These are phyloP conservation scores for Trichophyton simii DNA, from an alignment of 2,329 filamentous ascomycete genomes.

Conservation along the genomic window DNA sequence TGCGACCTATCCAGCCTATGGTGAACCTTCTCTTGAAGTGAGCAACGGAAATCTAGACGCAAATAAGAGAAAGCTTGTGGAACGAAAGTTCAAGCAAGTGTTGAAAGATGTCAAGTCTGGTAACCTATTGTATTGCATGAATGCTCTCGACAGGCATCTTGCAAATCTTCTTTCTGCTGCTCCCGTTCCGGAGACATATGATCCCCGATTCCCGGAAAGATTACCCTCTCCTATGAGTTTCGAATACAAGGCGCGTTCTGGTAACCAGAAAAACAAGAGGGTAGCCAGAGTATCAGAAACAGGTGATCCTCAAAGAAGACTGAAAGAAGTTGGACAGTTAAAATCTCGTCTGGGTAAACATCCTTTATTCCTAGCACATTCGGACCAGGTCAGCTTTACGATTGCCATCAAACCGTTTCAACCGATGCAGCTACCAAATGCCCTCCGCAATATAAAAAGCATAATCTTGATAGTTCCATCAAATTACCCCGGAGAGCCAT, in stretches of 20 bases:
- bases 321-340: slow-evolving; percentile 11
- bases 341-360: slow-evolving; percentile 53
- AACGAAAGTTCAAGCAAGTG: slow-evolving; percentile 58
- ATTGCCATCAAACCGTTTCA: slow-evolving; percentile 57
- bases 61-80: slow-evolving; percentile 64
- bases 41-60: slow-evolving; percentile 57
- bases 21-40: slow-evolving; percentile 48
- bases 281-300: slow-evolving; percentile 14
- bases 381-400: slow-evolving; percentile 58
- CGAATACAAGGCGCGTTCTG: slow-evolving; percentile 22
- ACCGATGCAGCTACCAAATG: slow-evolving; percentile 46
- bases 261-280: slow-evolving; percentile 23
- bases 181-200: slow-evolving; percentile 38
- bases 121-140: slow-evolving; percentile 54
- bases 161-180: slow-evolving; percentile 30
- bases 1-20: slow-evolving; percentile 44
- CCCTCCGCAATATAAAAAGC: slow-evolving; percentile 50
- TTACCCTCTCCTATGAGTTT: not conserved
- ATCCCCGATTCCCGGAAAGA: not conserved
- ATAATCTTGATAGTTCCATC: slow-evolving; percentile 57
- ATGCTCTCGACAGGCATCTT: slow-evolving; percentile 58
- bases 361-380: slow-evolving; percentile 53
- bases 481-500: slow-evolving; percentile 58
- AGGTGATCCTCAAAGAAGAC: slow-evolving; percentile 39
- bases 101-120: slow-evolving; percentile 38